A percentile compares a stretch with the other conserved stretches of the same genome.
Evolutionary conservation across 352 stramenopile species (phyloP).

Genomic region (Phytophthora cryptogea): DNA sequence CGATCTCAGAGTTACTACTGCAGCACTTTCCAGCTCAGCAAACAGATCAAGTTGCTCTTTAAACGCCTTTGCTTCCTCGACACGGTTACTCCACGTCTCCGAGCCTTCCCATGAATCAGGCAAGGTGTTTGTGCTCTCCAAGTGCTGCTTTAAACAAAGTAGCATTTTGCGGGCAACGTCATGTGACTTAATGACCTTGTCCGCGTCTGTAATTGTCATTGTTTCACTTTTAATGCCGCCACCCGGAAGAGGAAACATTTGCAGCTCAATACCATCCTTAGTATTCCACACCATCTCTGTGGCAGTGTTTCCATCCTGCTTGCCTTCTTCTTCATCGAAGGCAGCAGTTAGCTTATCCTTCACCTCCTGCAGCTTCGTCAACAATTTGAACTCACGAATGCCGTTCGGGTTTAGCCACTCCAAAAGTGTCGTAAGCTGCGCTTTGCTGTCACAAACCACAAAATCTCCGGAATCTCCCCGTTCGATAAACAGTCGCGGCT

Average conservation of each 20-base stretch:
- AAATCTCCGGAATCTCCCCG: slow-evolving; percentile 68
- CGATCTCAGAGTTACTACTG: slow-evolving; percentile 41
- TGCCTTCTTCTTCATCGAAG: slow-evolving; percentile 29
- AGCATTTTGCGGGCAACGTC: slow-evolving; percentile 66
- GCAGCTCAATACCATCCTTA: slow-evolving; percentile 50
- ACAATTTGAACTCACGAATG: slow-evolving; percentile 62
- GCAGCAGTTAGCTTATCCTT: slow-evolving; percentile 43
- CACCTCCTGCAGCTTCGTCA: slow-evolving; percentile 55
- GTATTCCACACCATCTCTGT: slow-evolving; percentile 30
- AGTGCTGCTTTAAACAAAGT: slow-evolving; percentile 58
- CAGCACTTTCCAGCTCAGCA: slow-evolving; percentile 59
- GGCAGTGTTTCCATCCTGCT: slow-evolving; percentile 19
- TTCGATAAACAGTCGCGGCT: slow-evolving; percentile 70
- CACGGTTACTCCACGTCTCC: slow-evolving; percentile 45
- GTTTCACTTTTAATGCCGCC: slow-evolving; percentile 50
- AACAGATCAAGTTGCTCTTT: slow-evolving; percentile 51
- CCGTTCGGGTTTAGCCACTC: slow-evolving; percentile 82
- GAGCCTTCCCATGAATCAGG: slow-evolving; percentile 50
- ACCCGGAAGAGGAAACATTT: slow-evolving; percentile 72
- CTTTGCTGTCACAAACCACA: slow-evolving; percentile 44
- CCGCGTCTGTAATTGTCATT: slow-evolving; percentile 47
- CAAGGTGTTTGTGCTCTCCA: slow-evolving; percentile 59
- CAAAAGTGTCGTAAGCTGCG: slow-evolving; percentile 51
- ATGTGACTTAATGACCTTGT: slow-evolving; percentile 47
- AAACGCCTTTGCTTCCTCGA: slow-evolving; percentile 39